phyloP scores from a whole-genome alignment of 345 rosid species.

The Eucalyptus tenuipes region DNA sequence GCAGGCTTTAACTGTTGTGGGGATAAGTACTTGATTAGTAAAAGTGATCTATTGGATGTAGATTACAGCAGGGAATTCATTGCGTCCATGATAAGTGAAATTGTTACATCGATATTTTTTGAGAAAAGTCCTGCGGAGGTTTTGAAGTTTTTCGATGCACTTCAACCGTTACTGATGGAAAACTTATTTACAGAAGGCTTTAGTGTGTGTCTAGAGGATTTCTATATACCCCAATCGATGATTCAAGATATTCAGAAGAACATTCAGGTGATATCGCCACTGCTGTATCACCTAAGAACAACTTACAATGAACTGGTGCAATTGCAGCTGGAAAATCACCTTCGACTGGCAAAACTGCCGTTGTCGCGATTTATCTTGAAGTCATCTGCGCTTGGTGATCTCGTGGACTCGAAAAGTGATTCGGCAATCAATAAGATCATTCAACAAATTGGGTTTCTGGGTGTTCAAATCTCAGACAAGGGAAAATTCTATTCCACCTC shows the following conservation, averaged over 20 bases:
- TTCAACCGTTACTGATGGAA: constrained; percentile 90
- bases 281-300: constrained; percentile 43
- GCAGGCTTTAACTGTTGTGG: constrained; percentile 41
- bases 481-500: constrained; percentile 75
- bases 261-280: constrained; percentile 28
- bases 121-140: constrained; percentile 73
- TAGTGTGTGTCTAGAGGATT: constrained; percentile 62
- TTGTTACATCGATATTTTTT: constrained; percentile 47
- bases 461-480: constrained; percentile 73
- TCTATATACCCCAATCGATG: constrained; percentile 35
- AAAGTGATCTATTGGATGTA: constrained; percentile 41
- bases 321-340: constrained; percentile 59
- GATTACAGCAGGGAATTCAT: constrained; percentile 36
- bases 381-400: constrained; percentile 51
- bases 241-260: constrained; percentile 20
- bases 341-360: constrained; percentile 33
- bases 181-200: constrained; percentile 50
- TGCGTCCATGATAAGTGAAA: constrained; percentile 39
- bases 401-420: constrained; percentile 76
- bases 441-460: constrained; percentile 84
- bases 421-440: constrained; percentile 58
- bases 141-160: constrained; percentile 48
- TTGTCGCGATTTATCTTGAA: constrained; percentile 40
- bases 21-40: constrained; percentile 37
- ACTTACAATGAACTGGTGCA: constrained; percentile 53